phyloP scores from a whole-genome alignment of 352 stramenopile genomes.

The Globisporangium rhizosaccharum region DNA sequence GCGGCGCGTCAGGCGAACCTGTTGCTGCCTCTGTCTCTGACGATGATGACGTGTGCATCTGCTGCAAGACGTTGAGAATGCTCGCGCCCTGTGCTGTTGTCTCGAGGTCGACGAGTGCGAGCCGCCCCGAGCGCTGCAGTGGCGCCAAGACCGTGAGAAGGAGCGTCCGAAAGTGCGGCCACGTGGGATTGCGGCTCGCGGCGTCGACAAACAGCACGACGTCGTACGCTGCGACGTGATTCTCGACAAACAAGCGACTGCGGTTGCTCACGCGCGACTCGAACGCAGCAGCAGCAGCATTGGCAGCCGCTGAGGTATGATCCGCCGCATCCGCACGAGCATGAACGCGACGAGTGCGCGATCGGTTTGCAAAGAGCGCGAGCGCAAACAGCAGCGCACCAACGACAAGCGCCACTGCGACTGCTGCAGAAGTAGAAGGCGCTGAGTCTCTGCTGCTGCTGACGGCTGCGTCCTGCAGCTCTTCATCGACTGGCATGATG shows the following conservation, averaged over 20 bases:
- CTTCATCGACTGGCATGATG: no score
- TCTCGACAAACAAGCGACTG: slow-evolving; percentile 2
- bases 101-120: slow-evolving; percentile 21
- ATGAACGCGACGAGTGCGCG: not conserved
- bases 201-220: slow-evolving; percentile 13
- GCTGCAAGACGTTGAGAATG: slow-evolving; percentile 17
- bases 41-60: not conserved
- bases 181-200: not conserved
- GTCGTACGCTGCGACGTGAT: slow-evolving; percentile 4
- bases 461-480: not conserved
- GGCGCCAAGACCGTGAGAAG: slow-evolving; percentile 2
- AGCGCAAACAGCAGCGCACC: slow-evolving; percentile 9
- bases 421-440: not conserved
- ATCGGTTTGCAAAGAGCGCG: slow-evolving; percentile 1
- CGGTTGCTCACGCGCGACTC: not conserved
- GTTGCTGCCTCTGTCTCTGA: not conserved
- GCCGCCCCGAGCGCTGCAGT: no score
- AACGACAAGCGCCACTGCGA: slow-evolving; percentile 3
- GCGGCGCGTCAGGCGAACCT: not conserved
- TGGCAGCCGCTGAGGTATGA: not conserved
- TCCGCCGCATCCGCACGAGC: not conserved
- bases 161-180: slow-evolving; percentile 3
- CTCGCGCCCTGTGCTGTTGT: slow-evolving; percentile 20
- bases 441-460: not conserved
- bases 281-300: not conserved